These are phyloP conservation scores for Volvox reticuliferus DNA, from an alignment of 139 green algal species.

Conservation along the genomic window DNA sequence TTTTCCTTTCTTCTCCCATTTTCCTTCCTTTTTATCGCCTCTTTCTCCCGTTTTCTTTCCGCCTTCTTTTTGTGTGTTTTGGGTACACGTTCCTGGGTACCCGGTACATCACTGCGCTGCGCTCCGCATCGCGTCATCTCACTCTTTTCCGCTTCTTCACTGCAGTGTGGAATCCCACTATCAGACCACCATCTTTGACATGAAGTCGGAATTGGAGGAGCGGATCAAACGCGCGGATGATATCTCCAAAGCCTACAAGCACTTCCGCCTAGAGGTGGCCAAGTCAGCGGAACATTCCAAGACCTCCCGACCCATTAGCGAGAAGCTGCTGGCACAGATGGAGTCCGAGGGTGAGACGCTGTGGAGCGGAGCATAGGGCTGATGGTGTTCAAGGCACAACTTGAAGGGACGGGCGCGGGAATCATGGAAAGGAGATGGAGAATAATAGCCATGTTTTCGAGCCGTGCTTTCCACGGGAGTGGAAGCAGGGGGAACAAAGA, in stretches of 20 bases:
- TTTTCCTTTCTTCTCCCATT: no score
- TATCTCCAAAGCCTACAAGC: conserved; percentile 68
- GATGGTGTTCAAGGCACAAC: no score
- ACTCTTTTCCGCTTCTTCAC: background rate
- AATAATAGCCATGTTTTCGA: no score
- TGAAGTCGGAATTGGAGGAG: conserved; percentile 65
- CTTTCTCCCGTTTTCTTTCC: background rate
- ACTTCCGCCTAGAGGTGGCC: conserved; percentile 77
- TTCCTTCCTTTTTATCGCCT: no score
- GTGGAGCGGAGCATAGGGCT: background rate
- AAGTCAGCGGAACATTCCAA: conserved; percentile 69
- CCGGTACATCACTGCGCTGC: no score
- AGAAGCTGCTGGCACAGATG: conserved; percentile 66
- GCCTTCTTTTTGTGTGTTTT: background rate
- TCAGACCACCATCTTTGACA: conserved; percentile 68
- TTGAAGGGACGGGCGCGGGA: no score
- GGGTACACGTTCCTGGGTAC: no score
- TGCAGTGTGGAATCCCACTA: conserved; percentile 65
- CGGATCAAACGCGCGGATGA: conserved; percentile 73
- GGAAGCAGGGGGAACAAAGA: no score
- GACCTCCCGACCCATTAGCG: conserved; percentile 61
- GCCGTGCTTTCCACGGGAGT: no score
- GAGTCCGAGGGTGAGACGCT: conserved; percentile 60
- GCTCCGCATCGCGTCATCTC: background rate
- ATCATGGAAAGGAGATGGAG: no score